A percentile compares a stretch with the other conserved stretches of the same genome.
Conservation (phyloP, 768 basidiomycete species). For the Mycena chlorophos region DNA sequence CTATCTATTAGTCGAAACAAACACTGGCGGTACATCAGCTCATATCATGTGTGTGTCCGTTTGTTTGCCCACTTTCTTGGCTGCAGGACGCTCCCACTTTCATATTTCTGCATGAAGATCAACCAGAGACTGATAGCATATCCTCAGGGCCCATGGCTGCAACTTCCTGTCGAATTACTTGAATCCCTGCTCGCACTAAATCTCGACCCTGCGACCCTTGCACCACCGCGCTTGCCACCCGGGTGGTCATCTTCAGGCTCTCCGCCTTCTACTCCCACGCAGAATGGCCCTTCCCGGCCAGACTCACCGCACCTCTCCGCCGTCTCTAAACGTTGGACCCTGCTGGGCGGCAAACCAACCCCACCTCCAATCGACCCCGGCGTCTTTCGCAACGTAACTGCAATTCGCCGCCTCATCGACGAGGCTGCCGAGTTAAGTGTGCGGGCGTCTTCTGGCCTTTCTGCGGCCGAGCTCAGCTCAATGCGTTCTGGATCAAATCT, state of each 20-base stretch:
- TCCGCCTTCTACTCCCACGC: constrained; percentile 13
- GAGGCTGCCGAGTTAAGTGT: constrained; percentile 88
- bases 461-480: constrained; percentile 70
- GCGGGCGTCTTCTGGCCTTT: constrained; percentile 82
- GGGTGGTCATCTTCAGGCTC: constrained; percentile 17
- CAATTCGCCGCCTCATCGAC: constrained; percentile 81
- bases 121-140: background rate
- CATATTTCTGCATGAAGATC: background rate
- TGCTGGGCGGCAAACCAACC: constrained; percentile 62
- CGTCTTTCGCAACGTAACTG: constrained; percentile 73
- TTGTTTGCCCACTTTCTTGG: constrained; percentile 1
- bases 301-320: constrained; percentile 41
- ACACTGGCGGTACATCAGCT: constrained; percentile 92
- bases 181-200: constrained; percentile 81
- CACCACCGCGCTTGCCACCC: constrained; percentile 38
- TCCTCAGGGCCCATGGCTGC: constrained; percentile 85
- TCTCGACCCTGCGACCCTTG: constrained; percentile 67
- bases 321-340: no score
- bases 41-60: constrained; percentile 72
- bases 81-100: background rate
- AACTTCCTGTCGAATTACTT: constrained; percentile 82
- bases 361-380: constrained; percentile 91
- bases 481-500: constrained; percentile 40
- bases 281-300: constrained; percentile 40
- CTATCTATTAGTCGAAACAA: constrained; percentile 91